Conservation (phyloP, 2,329 filamentous ascomycete species). For the Cytospora piceae region DNA sequence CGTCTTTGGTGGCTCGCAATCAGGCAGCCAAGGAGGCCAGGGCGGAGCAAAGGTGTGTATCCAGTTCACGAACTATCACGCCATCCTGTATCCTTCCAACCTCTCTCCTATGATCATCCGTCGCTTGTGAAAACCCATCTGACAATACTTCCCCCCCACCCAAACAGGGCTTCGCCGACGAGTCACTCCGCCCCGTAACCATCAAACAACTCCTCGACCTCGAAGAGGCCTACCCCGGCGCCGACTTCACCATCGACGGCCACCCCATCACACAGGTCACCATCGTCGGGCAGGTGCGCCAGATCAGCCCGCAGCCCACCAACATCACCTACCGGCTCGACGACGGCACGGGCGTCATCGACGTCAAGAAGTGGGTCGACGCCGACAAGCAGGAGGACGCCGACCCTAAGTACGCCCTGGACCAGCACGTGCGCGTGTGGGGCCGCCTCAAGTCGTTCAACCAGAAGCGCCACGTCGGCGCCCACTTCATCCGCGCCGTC, state of each 20-base stretch:
- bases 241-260: slow-evolving; percentile 84
- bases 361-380: slow-evolving; percentile 88
- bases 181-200: slow-evolving; percentile 89
- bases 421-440: slow-evolving; percentile 83
- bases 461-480: slow-evolving; percentile 79
- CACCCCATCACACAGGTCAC: slow-evolving; percentile 74
- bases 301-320: slow-evolving; percentile 82
- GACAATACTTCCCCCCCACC: slow-evolving; percentile 11
- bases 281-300: slow-evolving; percentile 88
- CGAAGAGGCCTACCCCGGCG: slow-evolving; percentile 70
- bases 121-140: not conserved
- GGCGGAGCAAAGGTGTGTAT: slow-evolving; percentile 36
- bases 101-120: not conserved
- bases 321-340: slow-evolving; percentile 93
- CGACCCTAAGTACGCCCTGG: slow-evolving; percentile 64
- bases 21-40: slow-evolving; percentile 53
- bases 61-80: not conserved
- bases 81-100: not conserved
- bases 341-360: slow-evolving; percentile 90
- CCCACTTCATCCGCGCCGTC: slow-evolving; percentile 79
- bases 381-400: slow-evolving; percentile 56
- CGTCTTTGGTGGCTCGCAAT: slow-evolving; percentile 62
- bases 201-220: slow-evolving; percentile 93
- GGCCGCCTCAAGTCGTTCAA: slow-evolving; percentile 84
- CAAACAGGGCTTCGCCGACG: slow-evolving; percentile 67